These are phyloP conservation scores for Kuraishia piskuri DNA, from an alignment of 805 yeast genomes.

Conservation along the genomic window DNA sequence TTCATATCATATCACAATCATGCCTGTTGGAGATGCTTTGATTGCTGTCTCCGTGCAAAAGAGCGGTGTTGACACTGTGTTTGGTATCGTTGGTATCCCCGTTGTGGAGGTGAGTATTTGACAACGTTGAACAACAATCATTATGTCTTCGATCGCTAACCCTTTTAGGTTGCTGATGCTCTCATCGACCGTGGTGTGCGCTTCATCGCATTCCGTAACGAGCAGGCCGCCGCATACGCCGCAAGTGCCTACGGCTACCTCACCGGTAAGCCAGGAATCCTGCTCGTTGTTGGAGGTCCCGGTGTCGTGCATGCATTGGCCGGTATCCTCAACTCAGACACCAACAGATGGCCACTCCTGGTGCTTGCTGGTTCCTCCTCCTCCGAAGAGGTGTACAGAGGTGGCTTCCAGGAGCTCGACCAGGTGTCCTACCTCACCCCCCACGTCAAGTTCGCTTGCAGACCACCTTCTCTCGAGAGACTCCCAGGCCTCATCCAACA, in stretches of 20 bases:
- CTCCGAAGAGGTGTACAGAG: conserved; percentile 37
- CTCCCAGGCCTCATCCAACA: conserved; percentile 32
- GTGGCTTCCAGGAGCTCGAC: conserved; percentile 68
- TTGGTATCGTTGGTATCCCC: conserved; percentile 73
- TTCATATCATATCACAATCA: background rate
- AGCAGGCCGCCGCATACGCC: conserved; percentile 70
- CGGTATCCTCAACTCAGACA: conserved; percentile 54
- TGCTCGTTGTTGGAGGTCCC: conserved; percentile 70
- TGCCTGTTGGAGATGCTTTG: conserved; percentile 30
- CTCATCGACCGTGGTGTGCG: conserved; percentile 42
- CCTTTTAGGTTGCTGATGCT: conserved; percentile 42
- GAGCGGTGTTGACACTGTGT: conserved; percentile 47
- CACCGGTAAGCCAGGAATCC: conserved; percentile 57
- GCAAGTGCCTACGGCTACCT: conserved; percentile 65
- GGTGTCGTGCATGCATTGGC: conserved; percentile 62
- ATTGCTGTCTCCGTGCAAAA: conserved; percentile 38
- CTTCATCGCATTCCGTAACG: conserved; percentile 58
- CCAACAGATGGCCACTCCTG: conserved; percentile 58
- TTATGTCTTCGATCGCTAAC: background rate
- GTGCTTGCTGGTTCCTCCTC: conserved; percentile 58
- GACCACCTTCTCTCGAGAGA: conserved; percentile 25
- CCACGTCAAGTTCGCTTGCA: conserved; percentile 42
- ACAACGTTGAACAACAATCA: background rate
- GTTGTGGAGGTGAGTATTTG: conserved; percentile 42
- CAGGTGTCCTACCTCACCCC: conserved; percentile 43